Evolutionary conservation across 768 basidiomycete genomes (phyloP).

Genomic region (Chiua virens): DNA sequence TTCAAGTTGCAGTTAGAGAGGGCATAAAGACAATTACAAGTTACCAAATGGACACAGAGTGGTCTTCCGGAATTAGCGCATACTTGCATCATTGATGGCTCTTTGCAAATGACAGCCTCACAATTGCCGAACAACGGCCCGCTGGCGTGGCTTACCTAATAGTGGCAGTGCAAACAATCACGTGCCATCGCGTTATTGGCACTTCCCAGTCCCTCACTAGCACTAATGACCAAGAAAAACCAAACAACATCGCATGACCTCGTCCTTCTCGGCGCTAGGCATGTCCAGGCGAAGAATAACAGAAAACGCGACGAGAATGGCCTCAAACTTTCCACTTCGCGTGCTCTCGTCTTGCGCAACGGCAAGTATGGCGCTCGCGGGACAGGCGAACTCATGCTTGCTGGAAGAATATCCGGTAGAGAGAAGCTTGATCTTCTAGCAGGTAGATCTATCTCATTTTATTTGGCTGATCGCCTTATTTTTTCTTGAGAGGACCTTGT

Average conservation of each 20-base stretch:
- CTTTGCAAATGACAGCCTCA: no score
- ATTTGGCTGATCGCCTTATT: neutral
- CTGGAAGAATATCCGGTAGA: constrained; percentile 64
- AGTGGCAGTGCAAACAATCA: no score
- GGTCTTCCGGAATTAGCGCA: no score
- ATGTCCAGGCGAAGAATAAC: constrained; percentile 39
- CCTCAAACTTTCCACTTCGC: constrained; percentile 62
- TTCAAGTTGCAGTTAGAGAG: no score
- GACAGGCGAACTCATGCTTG: constrained; percentile 62
- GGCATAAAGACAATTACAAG: no score
- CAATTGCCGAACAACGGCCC: no score
- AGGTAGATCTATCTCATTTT: constrained; percentile 41
- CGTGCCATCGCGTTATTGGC: no score
- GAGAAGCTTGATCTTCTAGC: constrained; percentile 81
- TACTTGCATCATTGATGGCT: no score
- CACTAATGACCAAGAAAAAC: constrained; percentile 35
- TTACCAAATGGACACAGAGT: no score
- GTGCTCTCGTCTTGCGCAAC: constrained; percentile 72
- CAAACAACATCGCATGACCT: constrained; percentile 40
- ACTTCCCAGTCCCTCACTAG: no score
- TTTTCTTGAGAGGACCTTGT: constrained; percentile 61
- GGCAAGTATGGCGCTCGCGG: constrained; percentile 73
- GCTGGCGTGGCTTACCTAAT: no score
- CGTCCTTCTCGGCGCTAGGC: constrained; percentile 53
- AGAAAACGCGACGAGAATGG: constrained; percentile 50